Base-by-base conservation (phyloP, 1,139 yeast species). In the Sugiyamaella castrensis region DNA sequence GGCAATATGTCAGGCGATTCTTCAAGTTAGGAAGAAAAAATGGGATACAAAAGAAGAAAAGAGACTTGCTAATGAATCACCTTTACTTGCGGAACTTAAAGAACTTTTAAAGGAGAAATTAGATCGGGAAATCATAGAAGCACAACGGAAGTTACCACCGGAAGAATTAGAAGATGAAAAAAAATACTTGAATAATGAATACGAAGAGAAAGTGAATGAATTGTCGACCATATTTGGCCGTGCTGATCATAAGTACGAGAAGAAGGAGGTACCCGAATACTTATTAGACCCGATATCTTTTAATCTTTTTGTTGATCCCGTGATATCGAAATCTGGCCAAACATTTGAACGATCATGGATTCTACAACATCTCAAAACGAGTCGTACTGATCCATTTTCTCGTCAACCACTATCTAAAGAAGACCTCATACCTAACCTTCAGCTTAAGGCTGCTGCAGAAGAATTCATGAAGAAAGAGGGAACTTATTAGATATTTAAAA, bases 261-360 rank as follows among this genome's bases (percentile, higher is more conserved):
- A 62, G 59, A 35, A 42, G 4, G 72, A 72, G 15, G 71, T 72
- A 0, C 80, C 80, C 0, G 79, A 73, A 31, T 66, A 65, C 46
- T 59, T 74, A 15, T 52, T 73, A 13, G 80, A 76, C 53, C 81
- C 81, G 6, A 73, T 76, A 27, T 71, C 79, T 1, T 74, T 72
- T 58, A 70, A 71, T 41, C 53, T 76, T 34, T 75, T 75, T 57
- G 58, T 56, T 8, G 70, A 76, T 40, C 81, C 81, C 0, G 81
- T 76, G 6, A 63, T 76, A n/a, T 68, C 77, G 11, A 77, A 77
- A 10, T 70, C 76, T 24, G 81, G 81, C 1, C 74, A 72, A 32
- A 70, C 79, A 1, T 76, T 73, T 57, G 81, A 76, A 54, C 67
- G 71, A 48, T 53, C 73, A 1, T 65, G 70, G 61, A 60, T 76